Percentiles rank a stretch among this genome's conserved stretches.
Conservation (phyloP, 176 grass and related monocot species). For the Phragmites australis region DNA sequence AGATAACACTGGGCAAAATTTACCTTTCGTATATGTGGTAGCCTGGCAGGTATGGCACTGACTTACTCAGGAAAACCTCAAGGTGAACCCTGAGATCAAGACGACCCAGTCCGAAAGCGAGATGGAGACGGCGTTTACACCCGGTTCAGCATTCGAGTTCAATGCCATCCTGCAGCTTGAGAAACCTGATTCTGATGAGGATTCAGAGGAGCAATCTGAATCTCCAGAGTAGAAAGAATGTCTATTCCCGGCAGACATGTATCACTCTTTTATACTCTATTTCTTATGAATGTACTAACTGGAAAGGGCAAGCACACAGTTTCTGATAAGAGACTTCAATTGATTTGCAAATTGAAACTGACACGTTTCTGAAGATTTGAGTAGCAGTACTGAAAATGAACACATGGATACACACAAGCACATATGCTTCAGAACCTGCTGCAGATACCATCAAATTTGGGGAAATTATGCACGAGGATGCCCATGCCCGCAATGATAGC, state of each 20-base stretch:
- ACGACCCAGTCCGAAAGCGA: slow-evolving; percentile 54
- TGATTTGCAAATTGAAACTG: slow-evolving; percentile 31
- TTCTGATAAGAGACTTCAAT: not conserved
- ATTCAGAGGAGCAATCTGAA: slow-evolving; percentile 18
- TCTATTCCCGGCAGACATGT: not conserved
- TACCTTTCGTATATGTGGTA: not conserved
- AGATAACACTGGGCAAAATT: not conserved
- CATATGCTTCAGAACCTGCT: slow-evolving; percentile 13
- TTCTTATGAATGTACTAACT: slow-evolving; percentile 19
- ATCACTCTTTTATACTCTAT: slow-evolving; percentile 3
- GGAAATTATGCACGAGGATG: slow-evolving; percentile 9
- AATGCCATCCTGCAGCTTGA: slow-evolving; percentile 55
- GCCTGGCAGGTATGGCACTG: not conserved
- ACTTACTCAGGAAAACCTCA: slow-evolving; percentile 54
- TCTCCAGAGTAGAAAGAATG: slow-evolving; percentile 11
- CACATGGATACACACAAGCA: too few species aligned
- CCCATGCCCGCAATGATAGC: slow-evolving; percentile 14
- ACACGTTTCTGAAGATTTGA: slow-evolving; percentile 30
- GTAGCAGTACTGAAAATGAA: not conserved
- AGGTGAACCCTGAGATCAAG: slow-evolving; percentile 61
- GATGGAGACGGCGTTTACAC: slow-evolving; percentile 59
- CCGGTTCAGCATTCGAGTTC: slow-evolving; percentile 57
- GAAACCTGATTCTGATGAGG: slow-evolving; percentile 38
- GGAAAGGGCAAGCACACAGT: not conserved
- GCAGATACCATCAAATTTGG: slow-evolving; percentile 6